Conservation (phyloP, 371 early-diverging fungal species). For the Mucor irregularis region DNA sequence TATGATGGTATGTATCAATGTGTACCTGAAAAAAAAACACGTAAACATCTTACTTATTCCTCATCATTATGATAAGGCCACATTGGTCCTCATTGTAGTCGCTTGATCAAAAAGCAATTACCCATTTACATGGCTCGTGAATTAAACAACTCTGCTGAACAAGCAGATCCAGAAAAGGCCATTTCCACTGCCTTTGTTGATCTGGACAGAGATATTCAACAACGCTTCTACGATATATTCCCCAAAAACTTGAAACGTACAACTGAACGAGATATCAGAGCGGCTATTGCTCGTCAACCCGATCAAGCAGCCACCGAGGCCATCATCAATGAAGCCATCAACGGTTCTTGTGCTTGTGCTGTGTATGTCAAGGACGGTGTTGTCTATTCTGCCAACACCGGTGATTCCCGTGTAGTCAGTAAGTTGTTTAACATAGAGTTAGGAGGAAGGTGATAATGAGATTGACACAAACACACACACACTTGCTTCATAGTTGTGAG, state of each 20-base stretch:
- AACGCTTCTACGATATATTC: conserved; percentile 54
- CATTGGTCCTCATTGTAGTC: conserved; percentile 44
- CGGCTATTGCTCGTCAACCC: conserved; percentile 38
- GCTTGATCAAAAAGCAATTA: conserved; percentile 37
- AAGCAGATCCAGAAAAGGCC: conserved; percentile 22
- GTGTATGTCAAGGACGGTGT: conserved; percentile 73
- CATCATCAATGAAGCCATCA: conserved; percentile 55
- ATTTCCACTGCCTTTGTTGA: conserved; percentile 56
- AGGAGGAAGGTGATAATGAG: neutral
- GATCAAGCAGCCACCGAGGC: conserved; percentile 30
- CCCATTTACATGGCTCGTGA: conserved; percentile 50
- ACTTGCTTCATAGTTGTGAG: conserved; percentile 32
- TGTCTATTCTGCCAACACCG: conserved; percentile 78
- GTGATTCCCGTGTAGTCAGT: conserved; percentile 71
- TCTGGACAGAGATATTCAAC: conserved; percentile 61
- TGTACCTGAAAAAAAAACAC: neutral
- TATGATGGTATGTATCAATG: conserved; percentile 39
- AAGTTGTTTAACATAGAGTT: conserved; percentile 30
- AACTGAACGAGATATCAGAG: conserved; percentile 43
- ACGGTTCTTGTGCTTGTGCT: conserved; percentile 80
- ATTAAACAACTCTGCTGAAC: conserved; percentile 5
- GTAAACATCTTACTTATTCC: no score
- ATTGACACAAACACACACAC: no score
- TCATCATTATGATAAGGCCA: conserved; percentile 28
- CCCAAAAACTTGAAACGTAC: conserved; percentile 34